Conservation (phyloP, 139 green algal genomes). For the Zygnema circumcarinatum region DNA sequence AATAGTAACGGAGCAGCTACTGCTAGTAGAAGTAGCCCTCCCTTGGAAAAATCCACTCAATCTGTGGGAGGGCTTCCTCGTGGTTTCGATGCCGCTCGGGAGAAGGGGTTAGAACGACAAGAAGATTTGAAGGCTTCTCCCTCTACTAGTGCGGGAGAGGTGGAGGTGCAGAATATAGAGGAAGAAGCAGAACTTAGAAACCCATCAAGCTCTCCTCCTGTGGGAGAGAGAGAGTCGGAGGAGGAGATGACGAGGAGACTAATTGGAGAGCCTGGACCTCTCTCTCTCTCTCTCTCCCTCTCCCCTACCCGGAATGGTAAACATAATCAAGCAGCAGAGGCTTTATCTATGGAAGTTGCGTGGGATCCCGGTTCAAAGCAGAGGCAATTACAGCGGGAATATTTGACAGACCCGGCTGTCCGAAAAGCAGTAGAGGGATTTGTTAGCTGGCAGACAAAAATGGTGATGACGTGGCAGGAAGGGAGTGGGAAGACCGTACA, state of each 20-base stretch:
- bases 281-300: too few species aligned
- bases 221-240: background rate
- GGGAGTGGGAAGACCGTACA: slow-evolving; percentile 5
- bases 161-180: background rate
- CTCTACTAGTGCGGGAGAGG: background rate
- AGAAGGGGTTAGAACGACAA: background rate
- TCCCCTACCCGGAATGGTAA: background rate
- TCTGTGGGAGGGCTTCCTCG: too few species aligned
- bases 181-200: background rate
- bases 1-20: too few species aligned
- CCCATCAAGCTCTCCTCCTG: too few species aligned
- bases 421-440: background rate
- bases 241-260: background rate
- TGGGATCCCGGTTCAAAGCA: background rate
- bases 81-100: too few species aligned
- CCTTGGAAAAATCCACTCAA: background rate
- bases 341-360: background rate
- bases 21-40: background rate
- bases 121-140: background rate
- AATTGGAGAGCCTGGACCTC: background rate
- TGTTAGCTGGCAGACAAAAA: slow-evolving; percentile 1
- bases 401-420: background rate
- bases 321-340: background rate
- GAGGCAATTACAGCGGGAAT: background rate
- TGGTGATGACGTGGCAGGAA: background rate